Base-by-base conservation (phyloP, 1,284 basidiomycete species). In the Neonothopanus nambi region DNA sequence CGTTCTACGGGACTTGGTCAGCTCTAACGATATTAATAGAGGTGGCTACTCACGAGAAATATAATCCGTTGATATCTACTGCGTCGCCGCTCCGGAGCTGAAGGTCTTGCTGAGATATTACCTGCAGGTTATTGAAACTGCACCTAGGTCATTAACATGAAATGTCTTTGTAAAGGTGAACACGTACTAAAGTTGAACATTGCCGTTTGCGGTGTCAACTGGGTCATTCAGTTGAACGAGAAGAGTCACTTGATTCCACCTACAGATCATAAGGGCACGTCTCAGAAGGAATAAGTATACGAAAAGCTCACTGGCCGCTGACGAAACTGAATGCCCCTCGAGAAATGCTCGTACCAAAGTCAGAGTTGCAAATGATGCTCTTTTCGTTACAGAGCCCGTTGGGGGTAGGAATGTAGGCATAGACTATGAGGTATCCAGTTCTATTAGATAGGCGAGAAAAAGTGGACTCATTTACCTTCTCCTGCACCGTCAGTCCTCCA, bases 261-360 rank as follows among this genome's bases (percentile, higher is more conserved):
- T 84, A 38, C n/a, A 48, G 24, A 54, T 47, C 37, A 47, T 40
- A 55, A 30, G 13, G 20, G 37, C 17, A 36, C 21, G 36, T 38
- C 41, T 53, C 8, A 13, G 13, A 39, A 15, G 42, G 26, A 38
- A 18, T n/a, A n/a, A n/a, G n/a, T n/a, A 15, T 15, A 20, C 30
- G 23, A 45, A 37, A 26, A 6, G 18, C 81, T 61, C 61, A 88
- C 85, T 77, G 70, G 65, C 80, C 84, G 54, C 74, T 65, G 5
- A 67, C 63, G 67, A 90, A 91, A 35, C 67, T 69, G 72, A 89
- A 93, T 3, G 82, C 74, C 0, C 88, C 89, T 49, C 92, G 79
- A 13, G 80, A 80, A 55, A 94, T 72, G 51, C 85, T 85, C 39
- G 85, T 78, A 23, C 89, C 89, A 64, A 84, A 91, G 42, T 80